A percentile compares a stretch with the other conserved stretches of the same genome.
Evolutionary conservation across 2,329 filamentous ascomycete species (phyloP).

Genomic region (Ascochyta koolunga): DNA sequence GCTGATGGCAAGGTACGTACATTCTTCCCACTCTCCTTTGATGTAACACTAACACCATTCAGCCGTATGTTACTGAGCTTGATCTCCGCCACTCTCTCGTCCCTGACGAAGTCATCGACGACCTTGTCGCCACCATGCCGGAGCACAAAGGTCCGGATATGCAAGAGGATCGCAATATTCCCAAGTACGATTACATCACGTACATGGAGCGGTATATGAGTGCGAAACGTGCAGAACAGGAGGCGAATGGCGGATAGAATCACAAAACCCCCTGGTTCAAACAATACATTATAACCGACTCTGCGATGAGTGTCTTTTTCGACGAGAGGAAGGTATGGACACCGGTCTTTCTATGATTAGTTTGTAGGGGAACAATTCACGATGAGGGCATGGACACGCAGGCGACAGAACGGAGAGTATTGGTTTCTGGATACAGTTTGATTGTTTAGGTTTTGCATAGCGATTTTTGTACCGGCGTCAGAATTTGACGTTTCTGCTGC

Average conservation of each 20-base stretch:
- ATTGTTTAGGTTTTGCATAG: slow-evolving; percentile 17
- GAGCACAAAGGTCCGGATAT: slow-evolving; percentile 82
- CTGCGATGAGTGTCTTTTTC: neutral
- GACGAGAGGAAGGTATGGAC: slow-evolving; percentile 2
- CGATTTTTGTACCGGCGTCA: slow-evolving; percentile 13
- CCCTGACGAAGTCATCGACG: slow-evolving; percentile 95
- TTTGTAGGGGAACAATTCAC: neutral
- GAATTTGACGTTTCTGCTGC: slow-evolving; percentile 5
- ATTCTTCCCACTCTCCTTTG: neutral
- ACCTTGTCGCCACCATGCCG: slow-evolving; percentile 87
- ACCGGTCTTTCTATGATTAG: slow-evolving; percentile 6
- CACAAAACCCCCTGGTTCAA: slow-evolving; percentile 14
- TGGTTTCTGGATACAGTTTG: slow-evolving; percentile 2
- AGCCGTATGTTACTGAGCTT: slow-evolving; percentile 96
- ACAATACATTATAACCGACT: neutral
- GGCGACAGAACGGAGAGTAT: neutral
- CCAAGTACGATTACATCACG: slow-evolving; percentile 93
- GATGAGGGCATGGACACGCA: neutral
- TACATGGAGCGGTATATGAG: slow-evolving; percentile 83
- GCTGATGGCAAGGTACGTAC: slow-evolving; percentile 82
- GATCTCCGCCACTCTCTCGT: slow-evolving; percentile 94
- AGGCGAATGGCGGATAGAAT: slow-evolving; percentile 32
- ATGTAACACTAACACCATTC: slow-evolving; percentile 14
- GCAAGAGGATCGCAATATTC: slow-evolving; percentile 79
- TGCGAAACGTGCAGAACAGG: slow-evolving; percentile 25